These are phyloP conservation scores for Ramichloridium luteum DNA, from an alignment of 2,329 filamentous ascomycete species.

Conservation along the genomic window DNA sequence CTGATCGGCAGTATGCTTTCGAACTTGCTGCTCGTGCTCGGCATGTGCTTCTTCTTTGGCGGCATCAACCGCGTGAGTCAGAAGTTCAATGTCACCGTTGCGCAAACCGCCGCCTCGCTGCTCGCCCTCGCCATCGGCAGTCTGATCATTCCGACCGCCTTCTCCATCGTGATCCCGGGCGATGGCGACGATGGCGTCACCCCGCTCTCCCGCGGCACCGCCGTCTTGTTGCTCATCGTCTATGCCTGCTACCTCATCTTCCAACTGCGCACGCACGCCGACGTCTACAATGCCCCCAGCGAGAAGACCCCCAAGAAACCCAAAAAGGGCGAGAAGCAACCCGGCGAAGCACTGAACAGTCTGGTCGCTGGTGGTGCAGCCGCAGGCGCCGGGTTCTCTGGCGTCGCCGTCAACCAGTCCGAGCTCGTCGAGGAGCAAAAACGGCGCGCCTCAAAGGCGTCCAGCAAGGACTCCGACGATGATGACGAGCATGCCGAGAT, in stretches of 20 bases:
- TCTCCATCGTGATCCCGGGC: slow-evolving; percentile 41
- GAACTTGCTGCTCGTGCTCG: slow-evolving; percentile 77
- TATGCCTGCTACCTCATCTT: slow-evolving; percentile 80
- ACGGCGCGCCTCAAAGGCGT: no score
- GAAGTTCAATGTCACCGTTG: slow-evolving; percentile 83
- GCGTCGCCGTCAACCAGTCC: slow-evolving; percentile 38
- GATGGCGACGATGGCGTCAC: slow-evolving; percentile 18
- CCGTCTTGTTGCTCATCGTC: slow-evolving; percentile 70
- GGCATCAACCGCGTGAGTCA: slow-evolving; percentile 69
- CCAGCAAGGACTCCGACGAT: slow-evolving; percentile 28
- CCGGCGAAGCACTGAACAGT: slow-evolving; percentile 39
- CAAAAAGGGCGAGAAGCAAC: slow-evolving; percentile 34
- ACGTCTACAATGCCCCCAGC: slow-evolving; percentile 67
- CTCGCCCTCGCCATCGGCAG: slow-evolving; percentile 67
- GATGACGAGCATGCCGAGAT: slow-evolving; percentile 61
- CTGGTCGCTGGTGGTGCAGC: slow-evolving; percentile 35
- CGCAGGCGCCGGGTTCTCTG: slow-evolving; percentile 38
- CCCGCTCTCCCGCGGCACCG: slow-evolving; percentile 54
- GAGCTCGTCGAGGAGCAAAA: slow-evolving; percentile 32
- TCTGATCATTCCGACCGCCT: slow-evolving; percentile 83
- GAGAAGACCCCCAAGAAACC: slow-evolving; percentile 58
- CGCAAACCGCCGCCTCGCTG: slow-evolving; percentile 74
- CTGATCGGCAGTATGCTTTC: slow-evolving; percentile 85
- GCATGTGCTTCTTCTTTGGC: slow-evolving; percentile 85
- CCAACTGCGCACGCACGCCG: slow-evolving; percentile 74